phyloP scores from a whole-genome alignment of 2,329 filamentous ascomycete species.

The Neonectria ditissima region DNA sequence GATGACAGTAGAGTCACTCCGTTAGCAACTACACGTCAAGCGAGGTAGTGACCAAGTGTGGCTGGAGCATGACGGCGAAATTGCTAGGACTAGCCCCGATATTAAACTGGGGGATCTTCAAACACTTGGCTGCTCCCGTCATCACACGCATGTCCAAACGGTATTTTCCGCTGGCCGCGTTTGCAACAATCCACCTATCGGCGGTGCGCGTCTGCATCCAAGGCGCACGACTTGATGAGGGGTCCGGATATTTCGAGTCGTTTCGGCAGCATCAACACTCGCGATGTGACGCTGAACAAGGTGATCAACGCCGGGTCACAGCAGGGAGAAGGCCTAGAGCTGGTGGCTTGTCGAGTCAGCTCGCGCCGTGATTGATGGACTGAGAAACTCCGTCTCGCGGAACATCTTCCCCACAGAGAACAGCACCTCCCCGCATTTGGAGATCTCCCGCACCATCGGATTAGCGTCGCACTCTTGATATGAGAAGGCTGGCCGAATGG shows the following conservation, averaged over 20 bases:
- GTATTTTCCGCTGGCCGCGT: constrained; percentile 4
- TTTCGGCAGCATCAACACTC: not conserved
- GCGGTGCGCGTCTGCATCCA: not conserved
- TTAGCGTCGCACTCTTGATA: not conserved
- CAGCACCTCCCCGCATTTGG: constrained; percentile 2
- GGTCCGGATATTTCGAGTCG: not conserved
- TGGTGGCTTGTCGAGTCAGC: not conserved
- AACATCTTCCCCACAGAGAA: constrained; percentile 8
- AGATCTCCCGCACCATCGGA: constrained; percentile 2
- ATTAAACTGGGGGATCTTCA: constrained; percentile 2
- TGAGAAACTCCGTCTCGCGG: constrained; percentile 7
- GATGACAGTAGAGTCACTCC: not conserved
- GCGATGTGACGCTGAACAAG: not conserved
- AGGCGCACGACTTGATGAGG: not conserved
- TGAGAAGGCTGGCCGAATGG: not conserved
- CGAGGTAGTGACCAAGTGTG: not conserved
- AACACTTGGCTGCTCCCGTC: not conserved
- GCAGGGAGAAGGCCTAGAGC: not conserved
- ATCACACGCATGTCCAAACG: not conserved
- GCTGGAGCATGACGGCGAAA: not conserved
- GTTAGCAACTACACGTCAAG: not conserved
- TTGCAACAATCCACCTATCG: constrained; percentile 27
- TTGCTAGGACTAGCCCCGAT: not conserved
- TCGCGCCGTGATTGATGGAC: constrained; percentile 10
- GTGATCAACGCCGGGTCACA: not conserved